These are phyloP conservation scores for Septoria petroselini DNA, from an alignment of 2,329 filamentous ascomycete species.

Conservation along the genomic window DNA sequence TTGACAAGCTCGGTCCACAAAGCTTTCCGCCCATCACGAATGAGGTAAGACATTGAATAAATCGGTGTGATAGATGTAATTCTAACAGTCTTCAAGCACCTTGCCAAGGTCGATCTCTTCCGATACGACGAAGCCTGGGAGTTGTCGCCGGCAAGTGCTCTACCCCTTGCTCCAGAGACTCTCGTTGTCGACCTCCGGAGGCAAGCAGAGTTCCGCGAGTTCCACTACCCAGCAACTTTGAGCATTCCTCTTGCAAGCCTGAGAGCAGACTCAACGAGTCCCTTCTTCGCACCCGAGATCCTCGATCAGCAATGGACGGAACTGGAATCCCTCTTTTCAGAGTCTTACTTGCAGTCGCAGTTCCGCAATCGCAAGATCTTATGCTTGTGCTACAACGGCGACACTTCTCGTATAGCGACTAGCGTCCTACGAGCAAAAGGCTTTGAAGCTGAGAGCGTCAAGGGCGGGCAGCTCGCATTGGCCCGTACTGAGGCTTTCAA, in stretches of 20 bases:
- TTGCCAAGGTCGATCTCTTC: conserved; percentile 52
- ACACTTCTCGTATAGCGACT: conserved; percentile 54
- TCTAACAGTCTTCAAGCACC: conserved; percentile 31
- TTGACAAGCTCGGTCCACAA: conserved; percentile 50
- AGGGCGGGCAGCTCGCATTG: conserved; percentile 11
- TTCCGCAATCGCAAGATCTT: conserved; percentile 42
- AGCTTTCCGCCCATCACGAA: conserved; percentile 53
- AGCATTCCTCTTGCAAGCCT: conserved; percentile 41
- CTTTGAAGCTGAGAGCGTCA: conserved; percentile 17
- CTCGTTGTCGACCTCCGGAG: conserved; percentile 29
- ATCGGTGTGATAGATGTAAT: not conserved
- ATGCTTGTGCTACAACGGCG: conserved; percentile 55
- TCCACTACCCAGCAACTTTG: conserved; percentile 8
- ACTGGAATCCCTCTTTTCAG: conserved; percentile 45
- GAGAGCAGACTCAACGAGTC: conserved; percentile 39
- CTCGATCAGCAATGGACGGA: conserved; percentile 50
- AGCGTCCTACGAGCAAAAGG: conserved; percentile 54
- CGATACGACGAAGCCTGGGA: conserved; percentile 58
- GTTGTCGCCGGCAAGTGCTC: conserved; percentile 41
- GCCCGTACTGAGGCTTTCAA: not conserved
- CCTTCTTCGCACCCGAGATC: conserved; percentile 47
- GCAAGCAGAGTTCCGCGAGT: conserved; percentile 7
- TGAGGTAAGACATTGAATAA: conserved; percentile 6
- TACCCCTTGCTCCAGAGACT: conserved; percentile 23
- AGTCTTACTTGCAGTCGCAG: conserved; percentile 22